Evolutionary conservation across 345 rosid species (phyloP).

Genomic region (Kernera saxatilis): DNA sequence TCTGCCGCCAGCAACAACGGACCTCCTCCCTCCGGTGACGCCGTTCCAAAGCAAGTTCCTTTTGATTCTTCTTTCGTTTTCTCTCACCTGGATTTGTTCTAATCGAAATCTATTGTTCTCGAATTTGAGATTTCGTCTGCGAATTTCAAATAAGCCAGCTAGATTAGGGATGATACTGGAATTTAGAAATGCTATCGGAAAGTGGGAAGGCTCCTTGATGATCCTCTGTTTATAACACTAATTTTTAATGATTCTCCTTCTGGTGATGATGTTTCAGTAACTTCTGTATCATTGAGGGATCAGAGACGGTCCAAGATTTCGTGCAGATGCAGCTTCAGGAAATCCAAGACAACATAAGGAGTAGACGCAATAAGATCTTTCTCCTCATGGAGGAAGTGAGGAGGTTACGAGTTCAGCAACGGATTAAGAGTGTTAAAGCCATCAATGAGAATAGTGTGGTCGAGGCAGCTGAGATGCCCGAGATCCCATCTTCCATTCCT

Average conservation of each 20-base stretch:
- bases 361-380: slow-evolving; percentile 87
- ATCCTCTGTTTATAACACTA: neutral
- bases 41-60: slow-evolving; percentile 42
- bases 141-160: neutral
- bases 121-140: neutral
- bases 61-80: neutral
- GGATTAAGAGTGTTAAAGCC: slow-evolving; percentile 49
- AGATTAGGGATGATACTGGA: slow-evolving; percentile 3
- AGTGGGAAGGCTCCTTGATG: neutral
- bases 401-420: slow-evolving; percentile 80
- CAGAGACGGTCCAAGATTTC: slow-evolving; percentile 85
- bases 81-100: neutral
- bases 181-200: neutral
- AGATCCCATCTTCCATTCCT: slow-evolving; percentile 89
- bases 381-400: slow-evolving; percentile 99
- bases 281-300: slow-evolving; percentile 93
- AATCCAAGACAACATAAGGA: slow-evolving; percentile 76
- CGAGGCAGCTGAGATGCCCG: slow-evolving; percentile 79
- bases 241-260: neutral
- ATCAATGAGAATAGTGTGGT: slow-evolving; percentile 35
- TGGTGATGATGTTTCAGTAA: slow-evolving; percentile 40
- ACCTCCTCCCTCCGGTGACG: slow-evolving; percentile 47
- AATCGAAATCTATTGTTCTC: neutral
- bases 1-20: slow-evolving; percentile 31
- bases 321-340: slow-evolving; percentile 83